Evolutionary conservation across 2,329 filamentous ascomycete genomes (phyloP).

Genomic region (Neopestalotiopsis rosae): DNA sequence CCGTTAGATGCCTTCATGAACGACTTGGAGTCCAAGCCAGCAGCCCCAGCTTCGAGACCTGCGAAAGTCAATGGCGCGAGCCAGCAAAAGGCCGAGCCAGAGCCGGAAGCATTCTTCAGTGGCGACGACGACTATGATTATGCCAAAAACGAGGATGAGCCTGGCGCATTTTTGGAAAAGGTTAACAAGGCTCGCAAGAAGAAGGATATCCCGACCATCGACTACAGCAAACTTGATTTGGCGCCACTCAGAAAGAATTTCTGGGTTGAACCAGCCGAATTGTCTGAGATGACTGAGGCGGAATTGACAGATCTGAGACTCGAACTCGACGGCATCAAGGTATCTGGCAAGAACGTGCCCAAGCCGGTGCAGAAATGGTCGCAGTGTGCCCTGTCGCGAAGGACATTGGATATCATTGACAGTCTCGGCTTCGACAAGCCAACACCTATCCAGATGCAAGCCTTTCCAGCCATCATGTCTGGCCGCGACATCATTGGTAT

Average conservation of each 20-base stretch:
- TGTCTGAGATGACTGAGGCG: conserved; percentile 81
- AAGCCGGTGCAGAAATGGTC: conserved; percentile 97
- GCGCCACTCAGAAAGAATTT: conserved; percentile 91
- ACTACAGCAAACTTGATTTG: conserved; percentile 87
- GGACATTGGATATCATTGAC: conserved; percentile 84
- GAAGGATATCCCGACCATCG: conserved; percentile 88
- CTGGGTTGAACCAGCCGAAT: conserved; percentile 87
- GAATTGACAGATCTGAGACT: conserved; percentile 82
- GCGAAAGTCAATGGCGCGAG: conserved; percentile 40
- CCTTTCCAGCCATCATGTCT: conserved; percentile 93
- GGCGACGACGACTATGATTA: conserved; percentile 73
- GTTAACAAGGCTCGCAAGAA: conserved; percentile 76
- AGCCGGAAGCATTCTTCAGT: conserved; percentile 86
- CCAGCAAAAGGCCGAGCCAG: conserved; percentile 56
- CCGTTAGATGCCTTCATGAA: conserved; percentile 98
- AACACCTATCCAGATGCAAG: conserved; percentile 94
- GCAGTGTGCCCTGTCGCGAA: conserved; percentile 87
- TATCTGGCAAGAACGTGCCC: conserved; percentile 84
- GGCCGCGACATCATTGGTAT: conserved; percentile 95
- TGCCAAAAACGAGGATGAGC: conserved; percentile 51
- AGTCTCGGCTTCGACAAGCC: conserved; percentile 84
- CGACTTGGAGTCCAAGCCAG: conserved; percentile 57
- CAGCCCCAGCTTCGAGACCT: conserved; percentile 35
- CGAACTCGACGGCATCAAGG: conserved; percentile 94
- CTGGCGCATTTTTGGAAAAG: conserved; percentile 57